A percentile compares a stretch with the other conserved stretches of the same genome.
phyloP scores from a whole-genome alignment of 148 eudicot species.

The Rhododendron mucronatum region DNA sequence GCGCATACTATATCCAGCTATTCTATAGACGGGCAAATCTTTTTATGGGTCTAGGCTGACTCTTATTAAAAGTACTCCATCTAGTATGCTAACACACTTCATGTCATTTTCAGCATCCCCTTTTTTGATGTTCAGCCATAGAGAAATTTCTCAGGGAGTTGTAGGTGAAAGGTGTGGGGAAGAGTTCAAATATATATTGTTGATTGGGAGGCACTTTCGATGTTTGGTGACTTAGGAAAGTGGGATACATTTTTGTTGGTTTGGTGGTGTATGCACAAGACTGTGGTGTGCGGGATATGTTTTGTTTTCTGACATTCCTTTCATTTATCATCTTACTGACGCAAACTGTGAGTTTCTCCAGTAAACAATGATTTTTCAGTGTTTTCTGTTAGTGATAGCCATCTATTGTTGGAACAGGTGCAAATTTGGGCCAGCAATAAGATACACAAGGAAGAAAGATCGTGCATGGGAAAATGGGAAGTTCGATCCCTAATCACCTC shows the following conservation, averaged over 20 bases:
- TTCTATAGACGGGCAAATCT: not conserved
- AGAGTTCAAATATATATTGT: not conserved
- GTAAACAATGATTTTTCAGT: not conserved
- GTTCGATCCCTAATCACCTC: constrained; percentile 53
- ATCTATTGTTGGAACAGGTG: constrained; percentile 44
- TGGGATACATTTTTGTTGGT: not conserved
- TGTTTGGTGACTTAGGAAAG: not conserved
- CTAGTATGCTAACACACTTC: not conserved
- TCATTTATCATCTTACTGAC: not conserved
- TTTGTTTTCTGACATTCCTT: not conserved
- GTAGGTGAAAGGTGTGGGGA: not conserved
- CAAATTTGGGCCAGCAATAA: constrained; percentile 97
- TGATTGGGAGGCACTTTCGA: not conserved
- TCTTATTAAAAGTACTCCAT: not conserved
- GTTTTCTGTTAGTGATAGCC: not conserved
- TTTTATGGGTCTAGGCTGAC: not conserved
- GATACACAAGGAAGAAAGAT: constrained; percentile 77
- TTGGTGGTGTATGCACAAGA: not conserved
- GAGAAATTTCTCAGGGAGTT: not conserved
- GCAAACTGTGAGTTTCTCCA: not conserved
- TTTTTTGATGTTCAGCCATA: not conserved
- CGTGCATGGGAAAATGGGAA: constrained; percentile 92
- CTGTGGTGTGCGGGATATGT: not conserved
- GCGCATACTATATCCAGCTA: not conserved
- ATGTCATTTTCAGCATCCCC: not conserved